Base-by-base conservation (phyloP, 2,329 filamentous ascomycete genomes). In the Diaporthe citri region DNA sequence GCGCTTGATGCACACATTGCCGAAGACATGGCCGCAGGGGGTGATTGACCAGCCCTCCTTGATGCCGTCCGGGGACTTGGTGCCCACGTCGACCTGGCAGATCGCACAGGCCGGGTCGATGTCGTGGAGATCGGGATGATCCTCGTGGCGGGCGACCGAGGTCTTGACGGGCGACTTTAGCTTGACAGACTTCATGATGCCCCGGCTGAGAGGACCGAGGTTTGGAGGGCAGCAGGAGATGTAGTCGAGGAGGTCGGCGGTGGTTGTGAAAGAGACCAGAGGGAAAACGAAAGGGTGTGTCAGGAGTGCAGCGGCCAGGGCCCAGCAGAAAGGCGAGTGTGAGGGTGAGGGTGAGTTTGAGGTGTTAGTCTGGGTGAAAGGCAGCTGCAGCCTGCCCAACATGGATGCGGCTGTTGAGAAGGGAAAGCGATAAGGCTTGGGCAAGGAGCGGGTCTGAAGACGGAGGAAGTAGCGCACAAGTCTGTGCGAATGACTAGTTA, bases 1-100 rank as follows among this genome's bases (percentile, higher is more conserved):
- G 60, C 67, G 75, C 72, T 77, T 77, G 74, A 77, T 76, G 72
- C 76, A 77, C 17, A 77, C 67, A 55, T 48, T 77, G 67, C 76
- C 76, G 39, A 77, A 77, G 66, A 75, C 67, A 55, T 77, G 76
- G 46, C 76, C 76, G 55, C 76, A 77, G 36, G 76, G 74, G 4
- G 74, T 76, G 46, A 77, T 62, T 4, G 76, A 70, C 64, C 74
- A 77, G 59, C 66, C 52, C 74, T 77, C 76, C 67, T 72, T 74
- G 39, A 74, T 56, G 71, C 74, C 76, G 20, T 77, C 76, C 52
- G 76, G 76, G 13, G 76, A 76, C 55, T 70, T 74, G 57, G 69
- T 71, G 17, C 76, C 76, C 9, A 77, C 72, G n/a, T 76, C 74
- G 41, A 75, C 72, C 67, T 75, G 74, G 72, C 76, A 77, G 59